Conservation (phyloP, 2,329 filamentous ascomycete species). For the Westerdykella ornata region DNA sequence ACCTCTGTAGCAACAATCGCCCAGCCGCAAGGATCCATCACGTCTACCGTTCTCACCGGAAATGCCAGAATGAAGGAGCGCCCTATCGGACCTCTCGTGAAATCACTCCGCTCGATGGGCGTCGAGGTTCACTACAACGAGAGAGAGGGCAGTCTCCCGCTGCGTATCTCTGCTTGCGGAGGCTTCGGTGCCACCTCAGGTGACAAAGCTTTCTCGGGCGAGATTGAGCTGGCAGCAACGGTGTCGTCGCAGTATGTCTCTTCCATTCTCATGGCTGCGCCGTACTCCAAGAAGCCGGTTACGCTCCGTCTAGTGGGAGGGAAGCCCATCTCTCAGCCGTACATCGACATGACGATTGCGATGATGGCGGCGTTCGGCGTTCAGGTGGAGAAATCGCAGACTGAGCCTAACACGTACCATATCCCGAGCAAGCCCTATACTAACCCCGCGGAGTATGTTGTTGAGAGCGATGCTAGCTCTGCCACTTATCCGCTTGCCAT, state of each 20-base stretch:
- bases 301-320: constrained; percentile 87
- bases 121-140: constrained; percentile 83
- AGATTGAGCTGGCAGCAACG: constrained; percentile 87
- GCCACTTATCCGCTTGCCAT: constrained; percentile 93
- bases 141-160: constrained; percentile 72
- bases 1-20: constrained; percentile 87
- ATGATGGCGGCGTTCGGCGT: constrained; percentile 97
- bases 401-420: constrained; percentile 84
- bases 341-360: constrained; percentile 97
- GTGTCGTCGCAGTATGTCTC: constrained; percentile 99
- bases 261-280: constrained; percentile 91
- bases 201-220: constrained; percentile 53
- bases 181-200: constrained; percentile 64
- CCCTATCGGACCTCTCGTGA: constrained; percentile 87
- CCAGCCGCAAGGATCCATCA: constrained; percentile 53
- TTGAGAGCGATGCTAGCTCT: constrained; percentile 96
- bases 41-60: constrained; percentile 76
- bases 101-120: constrained; percentile 80
- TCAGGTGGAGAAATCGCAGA: constrained; percentile 65
- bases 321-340: constrained; percentile 92
- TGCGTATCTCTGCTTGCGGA: constrained; percentile 64
- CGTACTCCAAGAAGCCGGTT: constrained; percentile 90
- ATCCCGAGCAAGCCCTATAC: constrained; percentile 78
- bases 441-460: constrained; percentile 78
- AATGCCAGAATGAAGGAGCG: constrained; percentile 95